phyloP scores from a whole-genome alignment of 2,329 filamentous ascomycete genomes.

The Zymoseptoria passerinii region DNA sequence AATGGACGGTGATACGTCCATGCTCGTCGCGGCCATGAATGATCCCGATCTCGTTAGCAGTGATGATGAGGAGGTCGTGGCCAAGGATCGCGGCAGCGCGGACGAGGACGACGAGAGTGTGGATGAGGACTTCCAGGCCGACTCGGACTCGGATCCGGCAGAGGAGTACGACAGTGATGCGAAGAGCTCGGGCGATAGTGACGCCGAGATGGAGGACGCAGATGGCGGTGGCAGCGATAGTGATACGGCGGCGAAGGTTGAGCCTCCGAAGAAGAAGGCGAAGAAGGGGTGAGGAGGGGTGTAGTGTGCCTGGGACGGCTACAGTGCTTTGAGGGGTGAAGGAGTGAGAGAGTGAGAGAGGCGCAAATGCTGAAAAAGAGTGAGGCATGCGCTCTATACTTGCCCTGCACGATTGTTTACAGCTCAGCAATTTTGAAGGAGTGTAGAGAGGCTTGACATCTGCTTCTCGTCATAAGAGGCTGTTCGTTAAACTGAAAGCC shows the following conservation, averaged over 20 bases:
- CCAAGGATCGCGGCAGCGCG: conserved; percentile 74
- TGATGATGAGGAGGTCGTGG: conserved; percentile 70
- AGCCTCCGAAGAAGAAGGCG: conserved; percentile 57
- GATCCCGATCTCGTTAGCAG: conserved; percentile 76
- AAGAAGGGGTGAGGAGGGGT: conserved; percentile 36
- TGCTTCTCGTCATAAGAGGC: too few species aligned
- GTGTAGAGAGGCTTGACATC: too few species aligned
- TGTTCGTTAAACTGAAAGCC: too few species aligned
- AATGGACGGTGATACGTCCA: conserved; percentile 75
- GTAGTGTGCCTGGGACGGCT: background rate
- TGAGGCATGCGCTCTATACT: background rate
- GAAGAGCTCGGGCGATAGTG: conserved; percentile 67
- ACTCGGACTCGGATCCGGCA: conserved; percentile 88
- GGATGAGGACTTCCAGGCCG: conserved; percentile 91
- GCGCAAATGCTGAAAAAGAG: background rate
- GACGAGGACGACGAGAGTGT: conserved; percentile 94
- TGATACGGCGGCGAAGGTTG: conserved; percentile 46
- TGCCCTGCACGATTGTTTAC: too few species aligned
- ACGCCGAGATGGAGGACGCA: conserved; percentile 50
- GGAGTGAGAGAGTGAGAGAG: background rate
- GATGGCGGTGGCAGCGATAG: conserved; percentile 36
- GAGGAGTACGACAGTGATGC: conserved; percentile 93
- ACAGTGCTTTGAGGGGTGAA: background rate
- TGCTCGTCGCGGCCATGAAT: conserved; percentile 66
- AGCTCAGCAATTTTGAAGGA: too few species aligned